phyloP scores from a whole-genome alignment of 768 basidiomycete species.

The Hygrocybe punicea region DNA sequence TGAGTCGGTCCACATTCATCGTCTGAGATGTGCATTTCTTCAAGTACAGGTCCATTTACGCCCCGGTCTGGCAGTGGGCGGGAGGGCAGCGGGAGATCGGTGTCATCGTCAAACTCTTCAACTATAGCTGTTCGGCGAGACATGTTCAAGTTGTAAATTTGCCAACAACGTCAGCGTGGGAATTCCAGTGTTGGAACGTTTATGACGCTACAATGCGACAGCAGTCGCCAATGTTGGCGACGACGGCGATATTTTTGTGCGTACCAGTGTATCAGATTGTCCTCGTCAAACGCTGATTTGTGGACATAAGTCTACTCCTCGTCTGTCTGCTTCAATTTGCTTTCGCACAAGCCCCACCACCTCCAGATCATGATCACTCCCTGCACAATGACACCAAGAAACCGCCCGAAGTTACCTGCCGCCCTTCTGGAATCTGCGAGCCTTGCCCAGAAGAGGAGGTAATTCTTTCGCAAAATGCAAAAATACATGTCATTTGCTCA shows the following conservation, averaged over 20 bases:
- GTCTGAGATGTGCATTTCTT: conserved; percentile 62
- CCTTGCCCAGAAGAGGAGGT: conserved; percentile 64
- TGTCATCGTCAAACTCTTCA: conserved; percentile 92
- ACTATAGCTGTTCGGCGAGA: conserved; percentile 65
- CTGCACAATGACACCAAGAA: conserved; percentile 28
- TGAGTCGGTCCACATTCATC: conserved; percentile 46
- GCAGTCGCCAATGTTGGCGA: not conserved
- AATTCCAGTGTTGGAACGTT: not conserved
- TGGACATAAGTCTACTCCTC: not conserved
- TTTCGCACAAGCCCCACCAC: conserved; percentile 13
- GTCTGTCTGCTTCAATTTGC: conserved; percentile 14
- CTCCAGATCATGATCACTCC: conserved; percentile 10
- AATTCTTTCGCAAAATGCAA: conserved; percentile 26
- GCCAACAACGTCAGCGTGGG: conserved; percentile 1
- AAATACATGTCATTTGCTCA: too few species aligned
- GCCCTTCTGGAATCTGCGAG: conserved; percentile 56
- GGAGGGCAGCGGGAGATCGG: conserved; percentile 79
- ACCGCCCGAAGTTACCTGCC: conserved; percentile 38
- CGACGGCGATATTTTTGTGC: too few species aligned
- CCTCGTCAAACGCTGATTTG: too few species aligned
- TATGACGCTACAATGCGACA: too few species aligned
- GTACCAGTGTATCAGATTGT: too few species aligned
- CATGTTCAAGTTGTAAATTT: conserved; percentile 39
- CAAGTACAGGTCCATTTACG: conserved; percentile 68
- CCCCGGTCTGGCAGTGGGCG: conserved; percentile 64